Evolutionary conservation across 768 basidiomycete species (phyloP), one percentile per base, ranked within the genome.

Genomic region (Amanita brunnescens): DNA sequence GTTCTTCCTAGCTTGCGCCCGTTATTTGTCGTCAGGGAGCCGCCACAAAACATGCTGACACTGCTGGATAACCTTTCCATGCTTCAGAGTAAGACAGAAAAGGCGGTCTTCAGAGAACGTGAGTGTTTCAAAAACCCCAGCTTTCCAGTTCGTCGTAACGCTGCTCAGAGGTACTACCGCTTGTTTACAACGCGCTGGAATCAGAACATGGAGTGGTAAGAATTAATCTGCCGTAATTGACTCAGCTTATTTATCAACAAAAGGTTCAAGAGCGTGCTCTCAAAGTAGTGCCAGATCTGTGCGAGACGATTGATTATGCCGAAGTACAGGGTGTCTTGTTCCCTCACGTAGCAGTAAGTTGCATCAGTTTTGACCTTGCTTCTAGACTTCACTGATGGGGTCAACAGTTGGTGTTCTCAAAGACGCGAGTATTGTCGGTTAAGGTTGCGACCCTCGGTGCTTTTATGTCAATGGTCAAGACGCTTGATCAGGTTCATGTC

Each of bases 31-130:
- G 71, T 97, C 61, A 92, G 88, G 64, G 96, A 99, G 59, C 95
- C 96, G 14, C 94, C 95, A 0, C 94, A 97, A 67, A 96, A 94
- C 57, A 95, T 97, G 90, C 66, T 98, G 46, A 93, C 92, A 0
- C 69, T 99, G 21, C 66, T 99, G 40, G 93, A 97, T 59, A 95
- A 95, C 59, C 74, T 99, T 6, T 71, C 78, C 20, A 78, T 93
- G 69, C 73, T 99, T 24, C 91, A 93, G 59, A 80, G 75, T 53
- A 99, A 99, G 69, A 94, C 92, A 1, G 83, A 88, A 49, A 91
- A 92, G 55, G 68, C 67, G 8, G 78, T 87, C 2, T 98, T 98
- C 66, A 75, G 89, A 58, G 92, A 94, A 66, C 87, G 93, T 96
- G 56, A 61, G 87, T 75, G 10, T 44, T n/a, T 24, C 6, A 23